Base-by-base conservation (phyloP, 1,284 basidiomycete genomes). In the Coniferiporia weirii region DNA sequence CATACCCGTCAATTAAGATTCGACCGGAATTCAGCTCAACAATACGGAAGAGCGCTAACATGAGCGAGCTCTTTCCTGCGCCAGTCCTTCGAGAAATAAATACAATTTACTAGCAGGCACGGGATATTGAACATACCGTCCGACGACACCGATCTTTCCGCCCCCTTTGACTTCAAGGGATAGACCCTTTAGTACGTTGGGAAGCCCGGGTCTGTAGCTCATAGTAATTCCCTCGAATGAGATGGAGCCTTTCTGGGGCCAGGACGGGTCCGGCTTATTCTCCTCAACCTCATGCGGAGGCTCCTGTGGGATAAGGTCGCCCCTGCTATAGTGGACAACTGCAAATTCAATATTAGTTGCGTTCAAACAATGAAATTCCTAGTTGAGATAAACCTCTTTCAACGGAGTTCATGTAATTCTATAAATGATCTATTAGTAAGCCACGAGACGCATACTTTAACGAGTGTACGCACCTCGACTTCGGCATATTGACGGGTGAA, bases 111-210 rank as follows among this genome's bases (percentile, higher is more conserved):
- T 10, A 15, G 19, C 35, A 22, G 13, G 52, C 35, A 4, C 70
- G 3, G 38, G 38, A 9, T 40, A 74, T 71, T 74, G 2, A 9
- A 57, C 65, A 13, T 49, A 76, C 72, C 78, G 70, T 53, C 83
- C 84, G 22, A 89, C 87, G 34, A 89, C 81, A 57, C 89, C 89
- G 63, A 93, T 89, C 76, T 92, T 92, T 71, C 93, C 88, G 67
- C 89, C 88, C 66, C 86, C 73, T 67, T 78, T 64, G 65, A 87
- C 77, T 57, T 75, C 69, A 69, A 88, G 59, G 51, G 79, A 77
- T 63, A 89, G 75, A 47, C 81, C 74, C 65, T 82, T 80, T 61
- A 88, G 71, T 57, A 87, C 81, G 65, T 79, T 74, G 1, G 83
- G 82, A 19, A 84, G 69, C 2, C 80, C 81, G 1, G 77, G 74